Evolutionary conservation across 2,329 filamentous ascomycete species (phyloP), one percentile per base, ranked within the genome.

Genomic region (Trichophyton schoenleinii): DNA sequence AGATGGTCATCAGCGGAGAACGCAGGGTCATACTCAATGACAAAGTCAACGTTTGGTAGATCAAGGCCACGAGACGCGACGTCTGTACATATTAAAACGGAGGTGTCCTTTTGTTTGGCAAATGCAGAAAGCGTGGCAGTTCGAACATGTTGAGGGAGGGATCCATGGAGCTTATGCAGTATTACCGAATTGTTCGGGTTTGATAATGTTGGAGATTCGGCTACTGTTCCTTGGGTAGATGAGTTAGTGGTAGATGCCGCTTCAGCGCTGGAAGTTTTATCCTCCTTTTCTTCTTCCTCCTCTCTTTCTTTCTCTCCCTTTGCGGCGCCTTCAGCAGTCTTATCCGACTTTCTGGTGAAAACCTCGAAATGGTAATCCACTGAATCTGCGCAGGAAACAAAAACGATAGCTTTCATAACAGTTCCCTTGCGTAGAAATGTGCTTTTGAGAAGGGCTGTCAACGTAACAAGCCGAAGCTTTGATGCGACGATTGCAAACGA

Each of bases 341-440:
- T 42, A 18, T 63, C 41, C 36, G 70, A 65, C 58, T 74, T 73
- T 18, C 74, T 76, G 5, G 80, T 86, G 62, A 99, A 83, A 2
- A 96, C 77, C 63, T 95, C 88, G 71, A 91, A 97, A 72, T 97
- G 92, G 68, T 96, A 99, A 71, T 99, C 91, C 63, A 97, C 94
- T 0, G 90, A 94, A 72, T 99, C 94, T 20, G 94, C 91, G 69
- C 94, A 99, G 9, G 92, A 96, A 57, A 99, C 88, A 76, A 99
- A 99, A 41, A 99, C 81, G 63, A 99, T 96, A 22, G 88, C 89
- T 74, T 99, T 97, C 89, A 95, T 96, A 18, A 95, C 88, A 1
- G 89, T 90, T 0, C 91, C 92, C 72, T 88, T 89, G 18, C 91
- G 83, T 62, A 89, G 86, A 73, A 99, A 97, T 0, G 91, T 86